phyloP scores from a whole-genome alignment of 345 rosid genomes.

The Populus simonii region DNA sequence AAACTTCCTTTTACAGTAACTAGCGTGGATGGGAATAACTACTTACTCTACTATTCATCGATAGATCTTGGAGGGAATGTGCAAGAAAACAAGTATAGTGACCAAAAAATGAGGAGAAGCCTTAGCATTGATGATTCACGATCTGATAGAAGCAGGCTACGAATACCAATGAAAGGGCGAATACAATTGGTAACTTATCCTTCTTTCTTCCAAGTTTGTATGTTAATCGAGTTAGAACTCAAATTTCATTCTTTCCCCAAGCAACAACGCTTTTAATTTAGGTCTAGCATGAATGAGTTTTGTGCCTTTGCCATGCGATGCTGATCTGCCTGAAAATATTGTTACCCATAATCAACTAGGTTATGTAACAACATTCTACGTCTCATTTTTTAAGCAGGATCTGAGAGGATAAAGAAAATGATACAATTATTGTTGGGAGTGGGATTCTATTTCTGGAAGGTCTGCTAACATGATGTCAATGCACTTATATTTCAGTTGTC shows the following conservation, averaged over 20 bases:
- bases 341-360: background rate
- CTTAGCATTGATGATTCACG: conserved; percentile 50
- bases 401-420: background rate
- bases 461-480: background rate
- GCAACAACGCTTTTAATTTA: background rate
- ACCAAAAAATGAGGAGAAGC: conserved; percentile 53
- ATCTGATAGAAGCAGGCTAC: conserved; percentile 54
- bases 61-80: conserved; percentile 68
- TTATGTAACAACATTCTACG: background rate
- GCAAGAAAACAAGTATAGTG: conserved; percentile 40
- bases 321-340: background rate
- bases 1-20: conserved; percentile 88
- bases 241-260: background rate
- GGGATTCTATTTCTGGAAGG: background rate
- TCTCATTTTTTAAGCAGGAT: background rate
- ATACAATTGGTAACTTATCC: conserved; percentile 68
- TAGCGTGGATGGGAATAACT: conserved; percentile 84
- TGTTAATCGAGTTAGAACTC: background rate
- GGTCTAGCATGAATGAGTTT: background rate
- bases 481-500: background rate
- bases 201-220: conserved; percentile 7
- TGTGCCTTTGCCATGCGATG: background rate
- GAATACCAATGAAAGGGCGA: conserved; percentile 89
- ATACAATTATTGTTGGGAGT: no score
- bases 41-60: conserved; percentile 71